Conservation (phyloP, 768 basidiomycete species). For the Fomitopsis serialis region DNA sequence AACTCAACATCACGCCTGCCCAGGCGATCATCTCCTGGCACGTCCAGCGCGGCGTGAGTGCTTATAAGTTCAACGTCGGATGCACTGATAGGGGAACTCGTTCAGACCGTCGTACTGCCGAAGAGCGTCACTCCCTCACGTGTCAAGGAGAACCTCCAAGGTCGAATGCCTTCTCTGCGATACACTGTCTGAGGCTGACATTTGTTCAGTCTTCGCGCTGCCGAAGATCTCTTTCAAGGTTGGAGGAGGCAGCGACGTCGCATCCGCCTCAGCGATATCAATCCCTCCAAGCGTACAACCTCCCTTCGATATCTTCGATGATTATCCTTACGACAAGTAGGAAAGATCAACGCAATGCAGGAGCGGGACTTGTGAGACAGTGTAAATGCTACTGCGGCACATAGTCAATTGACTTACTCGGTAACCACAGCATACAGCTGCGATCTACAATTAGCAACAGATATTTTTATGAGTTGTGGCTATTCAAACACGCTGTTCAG, state of each 20-base stretch:
- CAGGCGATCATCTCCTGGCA: conserved; percentile 76
- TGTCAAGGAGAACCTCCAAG: conserved; percentile 64
- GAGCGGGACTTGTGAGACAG: no score
- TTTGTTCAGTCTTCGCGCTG: conserved; percentile 25
- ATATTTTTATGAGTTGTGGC: no score
- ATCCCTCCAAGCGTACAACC: conserved; percentile 61
- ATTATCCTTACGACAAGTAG: conserved; percentile 15
- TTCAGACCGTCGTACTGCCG: conserved; percentile 63
- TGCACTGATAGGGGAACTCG: background rate
- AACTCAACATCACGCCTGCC: conserved; percentile 67
- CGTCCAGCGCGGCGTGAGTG: conserved; percentile 63
- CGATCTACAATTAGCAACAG: no score
- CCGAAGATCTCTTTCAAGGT: conserved; percentile 33
- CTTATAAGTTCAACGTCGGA: background rate
- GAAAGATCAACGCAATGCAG: background rate
- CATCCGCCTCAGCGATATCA: conserved; percentile 53
- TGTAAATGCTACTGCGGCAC: no score
- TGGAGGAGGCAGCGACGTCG: conserved; percentile 46
- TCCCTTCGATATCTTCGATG: conserved; percentile 59
- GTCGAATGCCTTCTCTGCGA: conserved; percentile 25
- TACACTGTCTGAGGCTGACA: background rate
- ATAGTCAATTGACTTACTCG: no score
- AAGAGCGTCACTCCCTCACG: conserved; percentile 72
- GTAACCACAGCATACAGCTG: no score
- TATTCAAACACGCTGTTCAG: no score